Conservation (phyloP, 179 eudicot species). For the Spergularia azorica region DNA sequence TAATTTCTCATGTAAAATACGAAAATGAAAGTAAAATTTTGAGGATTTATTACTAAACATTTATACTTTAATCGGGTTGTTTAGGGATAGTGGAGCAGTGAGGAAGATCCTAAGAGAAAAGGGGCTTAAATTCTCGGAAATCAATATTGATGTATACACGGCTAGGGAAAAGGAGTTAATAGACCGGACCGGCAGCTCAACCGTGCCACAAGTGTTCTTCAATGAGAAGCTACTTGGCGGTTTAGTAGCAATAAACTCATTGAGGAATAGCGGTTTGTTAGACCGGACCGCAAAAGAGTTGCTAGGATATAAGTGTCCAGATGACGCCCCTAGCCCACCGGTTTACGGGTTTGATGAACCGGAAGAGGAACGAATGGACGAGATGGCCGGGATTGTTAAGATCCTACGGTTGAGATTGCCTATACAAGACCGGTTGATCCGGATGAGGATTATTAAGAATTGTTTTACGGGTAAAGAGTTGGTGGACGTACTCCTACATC, state of each 20-base stretch:
- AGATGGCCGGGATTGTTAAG: constrained; percentile 58
- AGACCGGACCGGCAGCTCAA: constrained; percentile 55
- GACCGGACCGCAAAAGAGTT: constrained; percentile 61
- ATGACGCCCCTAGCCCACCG: constrained; percentile 69
- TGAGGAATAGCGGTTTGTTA: constrained; percentile 67
- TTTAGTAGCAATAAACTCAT: constrained; percentile 68
- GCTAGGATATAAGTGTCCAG: constrained; percentile 65
- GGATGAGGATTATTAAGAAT: constrained; percentile 76
- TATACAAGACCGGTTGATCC: constrained; percentile 72
- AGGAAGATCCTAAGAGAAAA: constrained; percentile 60
- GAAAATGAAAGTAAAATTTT: too few species aligned
- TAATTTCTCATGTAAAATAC: too few species aligned
- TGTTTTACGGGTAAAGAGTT: constrained; percentile 80
- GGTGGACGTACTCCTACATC: constrained; percentile 55
- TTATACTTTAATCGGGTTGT: not conserved
- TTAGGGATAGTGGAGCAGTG: constrained; percentile 69
- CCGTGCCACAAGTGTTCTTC: constrained; percentile 83
- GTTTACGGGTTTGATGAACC: constrained; percentile 81
- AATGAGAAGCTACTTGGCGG: constrained; percentile 89
- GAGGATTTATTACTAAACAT: not conserved
- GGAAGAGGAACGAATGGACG: constrained; percentile 54
- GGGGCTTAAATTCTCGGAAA: constrained; percentile 63
- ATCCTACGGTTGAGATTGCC: constrained; percentile 71
- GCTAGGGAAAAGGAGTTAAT: constrained; percentile 59
- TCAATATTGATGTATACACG: constrained; percentile 83